Evolutionary conservation across 371 early-diverging fungal species (phyloP), one percentile per base, ranked within the genome.

Genomic region (Mortierella sp.): DNA sequence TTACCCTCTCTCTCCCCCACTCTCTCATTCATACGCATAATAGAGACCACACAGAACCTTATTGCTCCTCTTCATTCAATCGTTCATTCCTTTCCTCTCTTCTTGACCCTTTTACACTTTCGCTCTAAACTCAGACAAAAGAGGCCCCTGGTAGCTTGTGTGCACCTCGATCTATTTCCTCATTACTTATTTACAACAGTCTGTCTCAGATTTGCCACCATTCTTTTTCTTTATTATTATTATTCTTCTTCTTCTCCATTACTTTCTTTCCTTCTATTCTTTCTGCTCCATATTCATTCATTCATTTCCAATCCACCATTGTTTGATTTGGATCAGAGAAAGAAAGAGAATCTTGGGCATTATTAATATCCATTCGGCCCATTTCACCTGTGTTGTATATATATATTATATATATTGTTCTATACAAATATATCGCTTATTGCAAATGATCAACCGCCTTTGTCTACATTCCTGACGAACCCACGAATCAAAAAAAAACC

Each of bases 371-470:
- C 21, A 52, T 52, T 52, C n/a, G 22, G 52, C 52, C 22, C 22
- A 16, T 8, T 52, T 21, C 22, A 15, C 22, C 8, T 22, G 21
- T 52, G 8, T 52, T 21, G 19, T 21, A n/a, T 52, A 16, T 52
- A 16, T 52, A n/a, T 52, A n/a, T 52, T 8, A 52, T 52, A 52
- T 52, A 52, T 52, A 21, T 52, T 7, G 19, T 21, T 19, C 19
- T 52, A 52, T 52, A 52, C 8, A n/a, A 6, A 52, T 52, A 52
- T 53, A 11, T 69, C 43, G 50, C 58, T 38, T 0, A 7, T 40
- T 19, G 58, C 71, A 70, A 75, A 76, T 72, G 77, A 65, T 38
- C 58, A 45, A 43, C 65, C 48, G 38, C 48, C 52, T 1, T 55
- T 72, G 70, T 65, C 45, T 66, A 58, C 67, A 63, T 58, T 48